Evolutionary conservation across 441 rosid species (phyloP).

Genomic region (Brassica balearica): DNA sequence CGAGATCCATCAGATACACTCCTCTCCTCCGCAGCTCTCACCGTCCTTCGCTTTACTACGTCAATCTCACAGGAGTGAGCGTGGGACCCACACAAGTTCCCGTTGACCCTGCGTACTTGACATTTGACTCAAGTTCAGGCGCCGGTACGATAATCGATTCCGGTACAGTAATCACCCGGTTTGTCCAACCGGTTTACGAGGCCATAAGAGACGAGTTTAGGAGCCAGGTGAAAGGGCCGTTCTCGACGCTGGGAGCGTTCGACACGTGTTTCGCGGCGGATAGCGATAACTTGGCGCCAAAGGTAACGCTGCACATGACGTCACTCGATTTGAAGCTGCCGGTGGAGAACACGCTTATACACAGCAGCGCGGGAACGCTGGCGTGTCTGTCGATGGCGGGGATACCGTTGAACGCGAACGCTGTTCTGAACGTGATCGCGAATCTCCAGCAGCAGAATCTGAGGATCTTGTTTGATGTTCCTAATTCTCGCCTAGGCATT

Average conservation of each 20-base stretch:
- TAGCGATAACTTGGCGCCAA: slow-evolving; percentile 53
- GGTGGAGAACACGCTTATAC: slow-evolving; percentile 81
- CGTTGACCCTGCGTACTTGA: slow-evolving; percentile 48
- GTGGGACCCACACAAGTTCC: slow-evolving; percentile 64
- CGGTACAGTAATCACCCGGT: slow-evolving; percentile 86
- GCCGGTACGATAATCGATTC: slow-evolving; percentile 87
- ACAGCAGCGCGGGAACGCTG: slow-evolving; percentile 73
- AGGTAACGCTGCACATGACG: slow-evolving; percentile 61
- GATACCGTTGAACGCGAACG: slow-evolving; percentile 66
- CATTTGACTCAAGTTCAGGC: slow-evolving; percentile 68
- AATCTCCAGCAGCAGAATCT: slow-evolving; percentile 89
- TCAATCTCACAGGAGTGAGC: slow-evolving; percentile 76
- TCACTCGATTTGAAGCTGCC: slow-evolving; percentile 71
- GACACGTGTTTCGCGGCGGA: slow-evolving; percentile 79
- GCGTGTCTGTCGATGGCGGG: slow-evolving; percentile 89
- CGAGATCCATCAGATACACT: slow-evolving; percentile 63
- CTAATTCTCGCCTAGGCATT: slow-evolving; percentile 81
- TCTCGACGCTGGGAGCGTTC: slow-evolving; percentile 78
- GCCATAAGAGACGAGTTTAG: slow-evolving; percentile 78
- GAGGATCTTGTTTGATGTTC: slow-evolving; percentile 74
- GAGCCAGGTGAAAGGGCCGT: slow-evolving; percentile 67
- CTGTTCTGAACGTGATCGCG: slow-evolving; percentile 82
- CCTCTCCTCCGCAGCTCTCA: slow-evolving; percentile 71
- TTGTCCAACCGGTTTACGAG: slow-evolving; percentile 59
- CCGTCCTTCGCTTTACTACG: slow-evolving; percentile 87